A percentile compares a stretch with the other conserved stretches of the same genome.
These are phyloP conservation scores for Hypoxylon sp. DNA, from an alignment of 2,329 filamentous ascomycete genomes.

Conservation along the genomic window DNA sequence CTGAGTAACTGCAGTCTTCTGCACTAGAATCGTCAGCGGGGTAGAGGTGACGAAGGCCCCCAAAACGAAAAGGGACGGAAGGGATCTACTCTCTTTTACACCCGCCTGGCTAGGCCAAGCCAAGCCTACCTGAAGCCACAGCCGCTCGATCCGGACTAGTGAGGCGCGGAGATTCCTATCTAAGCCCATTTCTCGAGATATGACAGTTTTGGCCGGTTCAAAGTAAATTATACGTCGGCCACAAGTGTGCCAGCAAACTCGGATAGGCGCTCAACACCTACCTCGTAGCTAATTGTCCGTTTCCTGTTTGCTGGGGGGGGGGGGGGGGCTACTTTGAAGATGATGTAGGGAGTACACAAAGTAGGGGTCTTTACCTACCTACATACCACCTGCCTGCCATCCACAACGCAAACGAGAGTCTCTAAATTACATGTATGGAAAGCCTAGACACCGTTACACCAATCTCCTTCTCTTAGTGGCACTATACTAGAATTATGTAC, in stretches of 20 bases:
- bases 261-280: neutral
- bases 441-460: slow-evolving; percentile 30
- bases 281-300: slow-evolving; percentile 6
- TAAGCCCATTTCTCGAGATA: slow-evolving; percentile 13
- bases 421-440: slow-evolving; percentile 15
- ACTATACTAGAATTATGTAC: slow-evolving; percentile 26
- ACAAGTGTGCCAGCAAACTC: slow-evolving; percentile 34
- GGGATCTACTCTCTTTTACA: slow-evolving; percentile 21
- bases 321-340: slow-evolving; percentile 18
- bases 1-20: slow-evolving; percentile 22
- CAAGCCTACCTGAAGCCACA: slow-evolving; percentile 40
- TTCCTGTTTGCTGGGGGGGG: slow-evolving; percentile 38
- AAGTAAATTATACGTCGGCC: slow-evolving; percentile 9
- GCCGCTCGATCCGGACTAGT: slow-evolving; percentile 35
- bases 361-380: slow-evolving; percentile 6
- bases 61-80: slow-evolving; percentile 39
- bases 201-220: slow-evolving; percentile 15
- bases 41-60: slow-evolving; percentile 34
- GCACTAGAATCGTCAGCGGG: slow-evolving; percentile 35
- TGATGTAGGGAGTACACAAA: slow-evolving; percentile 3
- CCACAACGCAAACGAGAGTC: slow-evolving; percentile 39
- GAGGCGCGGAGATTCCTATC: slow-evolving; percentile 17
- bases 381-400: slow-evolving; percentile 2
- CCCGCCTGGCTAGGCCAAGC: neutral
- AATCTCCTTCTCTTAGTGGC: slow-evolving; percentile 26